A percentile compares a stretch with the other conserved stretches of the same genome.
phyloP scores from a whole-genome alignment of 352 stramenopile species.

The Globisporangium middletonii region DNA sequence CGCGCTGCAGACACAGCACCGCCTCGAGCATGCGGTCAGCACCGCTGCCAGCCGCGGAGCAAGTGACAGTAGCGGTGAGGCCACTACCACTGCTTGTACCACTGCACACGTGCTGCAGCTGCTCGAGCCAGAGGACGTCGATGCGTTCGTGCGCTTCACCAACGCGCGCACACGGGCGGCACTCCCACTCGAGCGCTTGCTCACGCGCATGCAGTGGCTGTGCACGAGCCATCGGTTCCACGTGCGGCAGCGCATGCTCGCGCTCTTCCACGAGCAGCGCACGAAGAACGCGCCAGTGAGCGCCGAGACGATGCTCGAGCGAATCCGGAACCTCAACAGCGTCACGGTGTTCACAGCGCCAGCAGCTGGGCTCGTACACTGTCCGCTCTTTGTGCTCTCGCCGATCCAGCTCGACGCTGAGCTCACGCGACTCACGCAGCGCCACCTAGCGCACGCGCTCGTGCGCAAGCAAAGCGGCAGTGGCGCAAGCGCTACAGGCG shows the following conservation, averaged over 20 bases:
- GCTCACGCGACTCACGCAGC: constrained; percentile 19
- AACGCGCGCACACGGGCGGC: constrained; percentile 17
- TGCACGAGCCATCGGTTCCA: constrained; percentile 46
- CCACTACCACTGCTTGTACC: background rate
- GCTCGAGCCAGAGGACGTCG: constrained; percentile 20
- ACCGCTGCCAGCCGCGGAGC: background rate
- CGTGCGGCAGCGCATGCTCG: constrained; percentile 45
- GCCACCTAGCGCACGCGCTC: background rate
- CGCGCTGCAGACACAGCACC: constrained; percentile 20
- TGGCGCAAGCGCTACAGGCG: background rate
- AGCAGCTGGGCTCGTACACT: constrained; percentile 20
- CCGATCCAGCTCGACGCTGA: constrained; percentile 24
- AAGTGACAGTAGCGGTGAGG: background rate
- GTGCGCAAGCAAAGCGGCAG: background rate
- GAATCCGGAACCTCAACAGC: constrained; percentile 8
- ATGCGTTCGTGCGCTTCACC: constrained; percentile 28
- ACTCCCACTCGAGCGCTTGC: constrained; percentile 31
- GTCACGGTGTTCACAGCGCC: constrained; percentile 1
- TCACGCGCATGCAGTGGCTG: constrained; percentile 35
- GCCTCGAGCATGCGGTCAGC: constrained; percentile 14
- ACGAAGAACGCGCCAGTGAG: constrained; percentile 15
- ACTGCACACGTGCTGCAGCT: constrained; percentile 1
- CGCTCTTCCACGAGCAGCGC: constrained; percentile 32
- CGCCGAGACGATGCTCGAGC: constrained; percentile 10
- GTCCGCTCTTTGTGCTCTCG: constrained; percentile 33